Conservation (phyloP, 148 eudicot genomes). For the Rhododendron griersonianum region DNA sequence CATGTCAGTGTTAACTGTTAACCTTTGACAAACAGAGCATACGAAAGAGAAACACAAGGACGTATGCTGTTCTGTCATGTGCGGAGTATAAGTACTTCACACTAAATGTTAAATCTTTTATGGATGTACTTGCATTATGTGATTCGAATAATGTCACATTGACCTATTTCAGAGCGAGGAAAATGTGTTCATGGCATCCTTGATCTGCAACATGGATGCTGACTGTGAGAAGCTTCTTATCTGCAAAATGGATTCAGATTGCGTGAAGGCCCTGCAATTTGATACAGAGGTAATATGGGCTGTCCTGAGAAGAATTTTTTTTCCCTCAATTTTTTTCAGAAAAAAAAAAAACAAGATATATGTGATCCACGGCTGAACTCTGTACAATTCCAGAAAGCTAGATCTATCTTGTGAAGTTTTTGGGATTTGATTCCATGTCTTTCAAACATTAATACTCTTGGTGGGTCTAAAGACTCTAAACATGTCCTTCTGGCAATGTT, state of each 20-base stretch:
- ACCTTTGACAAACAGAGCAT: not conserved
- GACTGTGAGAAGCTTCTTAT: constrained; percentile 85
- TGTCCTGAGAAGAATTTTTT: not conserved
- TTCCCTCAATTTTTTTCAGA: not conserved
- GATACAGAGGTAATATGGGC: constrained; percentile 70
- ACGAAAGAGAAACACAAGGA: not conserved
- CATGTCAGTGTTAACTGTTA: not conserved
- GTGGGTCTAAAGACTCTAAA: not conserved
- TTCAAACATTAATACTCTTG: not conserved
- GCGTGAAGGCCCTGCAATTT: constrained; percentile 77
- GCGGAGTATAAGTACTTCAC: no score
- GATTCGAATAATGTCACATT: not conserved
- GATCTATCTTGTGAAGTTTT: not conserved
- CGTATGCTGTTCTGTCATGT: not conserved
- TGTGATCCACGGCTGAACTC: constrained; percentile 1
- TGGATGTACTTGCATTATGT: not conserved
- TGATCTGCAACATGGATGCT: constrained; percentile 84
- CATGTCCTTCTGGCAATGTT: not conserved
- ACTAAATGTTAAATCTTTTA: not conserved
- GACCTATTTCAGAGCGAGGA: constrained; percentile 54
- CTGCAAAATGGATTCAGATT: constrained; percentile 90
- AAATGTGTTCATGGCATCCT: constrained; percentile 78
- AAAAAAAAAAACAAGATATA: not conserved
- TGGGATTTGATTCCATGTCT: not conserved
- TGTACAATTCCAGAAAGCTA: not conserved